A percentile compares a stretch with the other conserved stretches of the same genome.
Evolutionary conservation across 208 protist genomes (phyloP).

Genomic region (Crithidia bombi): DNA sequence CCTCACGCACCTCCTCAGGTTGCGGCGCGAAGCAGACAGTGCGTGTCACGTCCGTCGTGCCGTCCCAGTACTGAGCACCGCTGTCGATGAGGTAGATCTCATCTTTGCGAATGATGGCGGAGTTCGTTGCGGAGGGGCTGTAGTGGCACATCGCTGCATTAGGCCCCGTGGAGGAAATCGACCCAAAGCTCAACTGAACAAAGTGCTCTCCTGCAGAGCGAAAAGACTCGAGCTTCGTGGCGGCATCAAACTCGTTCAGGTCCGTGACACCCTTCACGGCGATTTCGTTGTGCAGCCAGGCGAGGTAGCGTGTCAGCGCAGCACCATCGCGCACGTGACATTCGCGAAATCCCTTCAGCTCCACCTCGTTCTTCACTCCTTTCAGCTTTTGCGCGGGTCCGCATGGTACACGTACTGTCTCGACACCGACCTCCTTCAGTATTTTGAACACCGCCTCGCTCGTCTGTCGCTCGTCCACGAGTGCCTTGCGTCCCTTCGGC

Average conservation of each 20-base stretch:
- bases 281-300: conserved; percentile 89
- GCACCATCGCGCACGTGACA: conserved; percentile 94
- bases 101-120: conserved; percentile 62
- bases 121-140: conserved; percentile 60
- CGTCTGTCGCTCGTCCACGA: conserved; percentile 78
- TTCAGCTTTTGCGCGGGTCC: conserved; percentile 86
- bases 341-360: conserved; percentile 91
- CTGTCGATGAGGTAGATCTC: conserved; percentile 95
- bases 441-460: conserved; percentile 66
- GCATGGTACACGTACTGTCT: conserved; percentile 53
- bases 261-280: conserved; percentile 50
- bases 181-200: conserved; percentile 92
- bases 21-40: conserved; percentile 92
- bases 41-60: conserved; percentile 97
- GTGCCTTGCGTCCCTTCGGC: conserved; percentile 44
- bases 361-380: conserved; percentile 90
- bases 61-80: conserved; percentile 95
- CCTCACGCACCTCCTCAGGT: conserved; percentile 71
- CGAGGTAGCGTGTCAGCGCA: conserved; percentile 92
- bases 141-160: conserved; percentile 98
- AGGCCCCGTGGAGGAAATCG: conserved; percentile 90
- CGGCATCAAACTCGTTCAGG: conserved; percentile 89
- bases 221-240: conserved; percentile 79
- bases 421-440: conserved; percentile 37
- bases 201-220: conserved; percentile 78